Percentiles rank a stretch among this genome's conserved stretches.
Evolutionary conservation across 129 eudicot genomes (phyloP).

Genomic region (Scalesia atractyloides): DNA sequence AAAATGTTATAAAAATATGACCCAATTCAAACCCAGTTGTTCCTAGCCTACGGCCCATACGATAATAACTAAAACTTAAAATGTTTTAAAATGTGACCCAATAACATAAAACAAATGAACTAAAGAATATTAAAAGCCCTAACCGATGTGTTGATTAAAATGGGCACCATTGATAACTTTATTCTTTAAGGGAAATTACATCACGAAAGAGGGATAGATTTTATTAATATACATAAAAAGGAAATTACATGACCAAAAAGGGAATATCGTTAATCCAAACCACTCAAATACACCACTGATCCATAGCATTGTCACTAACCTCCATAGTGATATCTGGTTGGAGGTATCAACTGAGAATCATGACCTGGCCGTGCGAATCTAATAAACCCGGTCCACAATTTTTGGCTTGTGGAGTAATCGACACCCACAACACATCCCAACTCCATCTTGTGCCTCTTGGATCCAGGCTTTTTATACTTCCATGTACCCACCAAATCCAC

Average conservation of each 20-base stretch:
- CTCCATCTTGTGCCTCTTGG: constrained; percentile 24
- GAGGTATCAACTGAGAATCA: constrained; percentile 26
- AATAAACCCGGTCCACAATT: constrained; percentile 16
- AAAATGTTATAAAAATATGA: no score
- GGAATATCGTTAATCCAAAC: no score
- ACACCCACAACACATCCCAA: constrained; percentile 29
- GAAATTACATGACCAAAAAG: no score
- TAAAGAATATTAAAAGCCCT: no score
- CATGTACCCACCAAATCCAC: constrained; percentile 30
- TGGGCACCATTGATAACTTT: no score
- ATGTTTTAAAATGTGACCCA: no score
- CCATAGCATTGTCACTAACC: background rate
- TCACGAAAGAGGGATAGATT: background rate
- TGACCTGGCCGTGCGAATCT: constrained; percentile 22
- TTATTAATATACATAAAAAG: constrained; percentile 16
- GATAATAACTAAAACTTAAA: no score
- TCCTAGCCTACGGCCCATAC: no score
- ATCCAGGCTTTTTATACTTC: constrained; percentile 21
- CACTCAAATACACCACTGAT: constrained; percentile 1
- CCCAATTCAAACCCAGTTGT: no score
- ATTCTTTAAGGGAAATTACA: background rate
- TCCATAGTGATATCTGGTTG: background rate
- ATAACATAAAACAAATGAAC: no score
- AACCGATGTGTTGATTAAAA: no score
- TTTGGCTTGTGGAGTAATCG: constrained; percentile 16